Base-by-base conservation (phyloP, 495 filamentous ascomycete species). In the Trichoderma parareesei region DNA sequence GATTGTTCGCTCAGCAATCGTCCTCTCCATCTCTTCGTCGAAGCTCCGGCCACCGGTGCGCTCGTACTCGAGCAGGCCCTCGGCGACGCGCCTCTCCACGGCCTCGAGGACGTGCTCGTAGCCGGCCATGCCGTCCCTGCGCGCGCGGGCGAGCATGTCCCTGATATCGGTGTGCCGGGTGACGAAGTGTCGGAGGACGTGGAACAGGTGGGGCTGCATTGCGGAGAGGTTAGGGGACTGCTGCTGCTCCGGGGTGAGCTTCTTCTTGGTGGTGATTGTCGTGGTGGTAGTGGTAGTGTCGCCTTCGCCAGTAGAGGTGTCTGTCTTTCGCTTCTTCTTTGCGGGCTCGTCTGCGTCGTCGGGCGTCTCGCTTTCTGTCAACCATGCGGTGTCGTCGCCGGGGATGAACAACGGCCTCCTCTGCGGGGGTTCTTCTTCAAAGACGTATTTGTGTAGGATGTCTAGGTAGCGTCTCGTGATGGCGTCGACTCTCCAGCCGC, bases 191-290 rank as follows among this genome's bases (percentile, higher is more conserved):
- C 93, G 86, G 9, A 97, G 85, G 35, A 99, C 81, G 71, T 96
- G 89, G 79, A 99, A 99, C 43, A 97, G 82, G 75, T 99, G 94
- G 4, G 89, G 83, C 72, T 97, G 93, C 79, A 99, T 89, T 40
- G 85, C 85, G n/a, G 83, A 78, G 35, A 95, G 78, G 69, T 91
- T 97, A 7, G 92, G 85, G 38, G 87, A 87, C 27, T 27, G 27
- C 27, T 27, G 27, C 27, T 27, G 27, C 27, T 27, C 27, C 14
- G 76, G 76, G 37, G 72, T 65, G 61, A 75, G 77, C 68, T 84
- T 79, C 41, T 75, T 68, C 69, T 81, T 82, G 40, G 71, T 27
- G 27, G 27, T 27, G 27, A n/a, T n/a, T n/a, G 27, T 27, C 1
- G 27, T 27, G 27, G 27, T 27, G 27, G 27, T 27, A 1, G 27